Percentiles rank a stretch among this genome's conserved stretches.
Conservation (phyloP, 148 eudicot species). For the Polygonum maritimum region DNA sequence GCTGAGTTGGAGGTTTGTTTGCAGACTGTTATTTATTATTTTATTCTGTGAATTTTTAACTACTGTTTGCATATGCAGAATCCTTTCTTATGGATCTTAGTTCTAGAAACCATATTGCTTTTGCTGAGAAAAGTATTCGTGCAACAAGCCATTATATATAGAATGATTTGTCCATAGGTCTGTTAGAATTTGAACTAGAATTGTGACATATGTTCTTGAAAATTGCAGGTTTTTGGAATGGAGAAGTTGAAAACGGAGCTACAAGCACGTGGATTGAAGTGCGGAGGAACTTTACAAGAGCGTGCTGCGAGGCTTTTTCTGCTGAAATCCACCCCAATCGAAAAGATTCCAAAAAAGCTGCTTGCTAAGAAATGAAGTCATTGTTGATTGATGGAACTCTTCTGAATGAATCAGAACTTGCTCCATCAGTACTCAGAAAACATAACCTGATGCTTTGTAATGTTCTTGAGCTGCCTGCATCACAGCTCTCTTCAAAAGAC, state of each 20-base stretch:
- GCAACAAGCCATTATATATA: neutral
- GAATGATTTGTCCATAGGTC: neutral
- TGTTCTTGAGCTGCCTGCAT: neutral
- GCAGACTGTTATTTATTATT: neutral
- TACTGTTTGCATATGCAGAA: neutral
- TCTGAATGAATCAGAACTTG: neutral
- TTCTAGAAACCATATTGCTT: neutral
- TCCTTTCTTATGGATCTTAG: neutral
- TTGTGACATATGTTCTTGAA: neutral
- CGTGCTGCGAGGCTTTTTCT: slow-evolving; percentile 95
- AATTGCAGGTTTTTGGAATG: slow-evolving; percentile 70
- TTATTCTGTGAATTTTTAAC: neutral
- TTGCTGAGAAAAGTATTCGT: neutral
- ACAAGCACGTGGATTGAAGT: slow-evolving; percentile 72
- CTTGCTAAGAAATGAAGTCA: slow-evolving; percentile 78
- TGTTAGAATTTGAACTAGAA: neutral
- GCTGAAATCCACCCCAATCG: slow-evolving; percentile 81
- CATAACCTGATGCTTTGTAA: neutral
- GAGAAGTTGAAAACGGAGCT: slow-evolving; percentile 79
- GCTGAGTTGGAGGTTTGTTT: slow-evolving; percentile 74
- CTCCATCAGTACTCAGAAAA: neutral
- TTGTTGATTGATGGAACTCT: neutral
- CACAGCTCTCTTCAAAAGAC: neutral
- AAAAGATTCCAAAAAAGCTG: slow-evolving; percentile 88
- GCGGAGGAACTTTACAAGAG: slow-evolving; percentile 93